phyloP scores from a whole-genome alignment of 306 rosid species.

The Calophaca sinica region DNA sequence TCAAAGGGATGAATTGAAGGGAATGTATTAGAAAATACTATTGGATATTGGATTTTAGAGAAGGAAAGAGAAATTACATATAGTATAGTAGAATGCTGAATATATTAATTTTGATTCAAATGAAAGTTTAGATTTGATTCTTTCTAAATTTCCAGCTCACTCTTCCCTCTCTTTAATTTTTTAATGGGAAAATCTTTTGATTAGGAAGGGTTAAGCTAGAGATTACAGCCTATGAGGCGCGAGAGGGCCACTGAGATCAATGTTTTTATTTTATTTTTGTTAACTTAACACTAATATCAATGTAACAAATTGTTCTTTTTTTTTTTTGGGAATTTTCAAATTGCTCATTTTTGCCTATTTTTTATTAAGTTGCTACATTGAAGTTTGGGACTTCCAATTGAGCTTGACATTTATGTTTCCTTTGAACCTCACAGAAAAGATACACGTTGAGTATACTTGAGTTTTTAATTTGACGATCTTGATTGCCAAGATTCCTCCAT shows the following conservation, averaged over 20 bases:
- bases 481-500: slow-evolving; percentile 11
- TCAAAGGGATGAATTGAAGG: slow-evolving; percentile 40
- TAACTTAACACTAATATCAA: slow-evolving; percentile 46
- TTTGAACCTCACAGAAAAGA: no score
- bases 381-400: no score
- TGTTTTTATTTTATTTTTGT: slow-evolving; percentile 26
- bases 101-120: slow-evolving; percentile 33
- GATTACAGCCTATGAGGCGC: slow-evolving; percentile 38
- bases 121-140: slow-evolving; percentile 36
- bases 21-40: slow-evolving; percentile 25
- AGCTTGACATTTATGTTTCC: no score
- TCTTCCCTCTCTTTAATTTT: slow-evolving; percentile 34
- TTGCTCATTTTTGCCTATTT: no score
- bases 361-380: no score
- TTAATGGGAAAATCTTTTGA: slow-evolving; percentile 34
- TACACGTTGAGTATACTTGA: no score
- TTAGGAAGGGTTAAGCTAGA: slow-evolving; percentile 42
- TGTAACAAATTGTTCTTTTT: slow-evolving; percentile 44
- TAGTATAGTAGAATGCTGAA: slow-evolving; percentile 42
- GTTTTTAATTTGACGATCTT: background rate
- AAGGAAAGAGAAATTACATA: slow-evolving; percentile 40
- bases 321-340: no score
- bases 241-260: background rate
- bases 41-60: slow-evolving; percentile 57
- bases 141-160: background rate